Evolutionary conservation across 1,284 basidiomycete species (phyloP).

Genomic region (Pseudozyma pruni): DNA sequence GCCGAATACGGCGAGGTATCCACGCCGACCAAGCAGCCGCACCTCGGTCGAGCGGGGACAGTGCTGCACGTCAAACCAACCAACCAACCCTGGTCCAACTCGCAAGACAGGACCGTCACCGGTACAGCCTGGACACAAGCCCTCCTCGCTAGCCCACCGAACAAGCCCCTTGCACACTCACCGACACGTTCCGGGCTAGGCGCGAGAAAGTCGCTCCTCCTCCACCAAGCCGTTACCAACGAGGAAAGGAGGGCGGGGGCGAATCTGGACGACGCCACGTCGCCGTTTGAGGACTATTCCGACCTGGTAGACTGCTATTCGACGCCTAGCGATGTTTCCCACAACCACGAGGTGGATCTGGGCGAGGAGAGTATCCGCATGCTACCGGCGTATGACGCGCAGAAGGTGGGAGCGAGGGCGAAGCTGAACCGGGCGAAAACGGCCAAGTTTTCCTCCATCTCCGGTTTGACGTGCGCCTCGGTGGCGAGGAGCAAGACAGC

Average conservation of each 20-base stretch:
- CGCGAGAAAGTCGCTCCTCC: slow-evolving; percentile 14
- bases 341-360: neutral
- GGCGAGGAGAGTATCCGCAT: neutral
- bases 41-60: slow-evolving; percentile 10
- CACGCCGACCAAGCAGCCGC: slow-evolving; percentile 11
- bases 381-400: too few relatives aligned
- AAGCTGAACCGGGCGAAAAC: slow-evolving; percentile 38
- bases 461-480: too few relatives aligned
- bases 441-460: slow-evolving; percentile 11
- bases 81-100: slow-evolving; percentile 26
- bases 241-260: neutral
- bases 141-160: slow-evolving; percentile 24
- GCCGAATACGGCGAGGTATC: neutral
- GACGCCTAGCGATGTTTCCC: slow-evolving; percentile 19
- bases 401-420: slow-evolving; percentile 16
- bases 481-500: slow-evolving; percentile 32
- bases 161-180: too few relatives aligned
- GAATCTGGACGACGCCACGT: neutral
- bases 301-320: slow-evolving; percentile 41
- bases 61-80: slow-evolving; percentile 27
- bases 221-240: slow-evolving; percentile 20
- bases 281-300: slow-evolving; percentile 33
- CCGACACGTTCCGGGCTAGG: too few relatives aligned
- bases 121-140: slow-evolving; percentile 27
- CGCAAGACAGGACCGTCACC: slow-evolving; percentile 12